Base-by-base conservation (phyloP, 345 rosid genomes). In the Tarenaya hassleriana region DNA sequence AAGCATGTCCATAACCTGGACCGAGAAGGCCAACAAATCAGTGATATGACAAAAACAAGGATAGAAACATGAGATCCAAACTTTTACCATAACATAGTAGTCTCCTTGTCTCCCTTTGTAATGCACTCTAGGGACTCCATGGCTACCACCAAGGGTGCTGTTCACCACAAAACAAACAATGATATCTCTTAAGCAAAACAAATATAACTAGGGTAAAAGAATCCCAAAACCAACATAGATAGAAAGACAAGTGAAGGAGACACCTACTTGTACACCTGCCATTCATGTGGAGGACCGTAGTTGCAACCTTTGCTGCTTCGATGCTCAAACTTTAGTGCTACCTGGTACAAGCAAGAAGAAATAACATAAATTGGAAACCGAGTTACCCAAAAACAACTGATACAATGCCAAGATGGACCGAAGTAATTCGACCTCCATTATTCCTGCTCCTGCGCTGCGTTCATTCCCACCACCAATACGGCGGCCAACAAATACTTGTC, bases 401-500 rank as follows among this genome's bases (percentile, higher is more conserved):
- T 2, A 37, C 47, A 12, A 8, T 14, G 19, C 19, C 48, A 55
- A 17, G 24, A 3, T 16, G 54, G 43, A 44, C 31, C 5, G 54
- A 44, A 18, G 50, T 50, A 14, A 52, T 4, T 67, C 58, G 69
- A 92, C 98, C 95, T 92, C 95, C 65, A 71, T 6, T 52, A 92
- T 87, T 24, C 81, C 87, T 47, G 95, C 62, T 61, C 95, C 96
- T 33, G 81, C 66, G 63, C 78, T 48, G 55, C 92, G 85, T 3
- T 84, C 84, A 64, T 47, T 82, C 64, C 87, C 83, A 46, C 82
- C 82, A 60, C 56, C 66, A 57, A 73, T 62, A 46, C 99, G 92
- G 45, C 97, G 84, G 37, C 99, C 99, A 52, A 94, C 87, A 72
- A 88, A 94, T 10, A 94, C 99, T 77, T 94, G 99, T 46, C 99